Conservation (phyloP, 306 rosid species). For the Phaseolus lunatus region DNA sequence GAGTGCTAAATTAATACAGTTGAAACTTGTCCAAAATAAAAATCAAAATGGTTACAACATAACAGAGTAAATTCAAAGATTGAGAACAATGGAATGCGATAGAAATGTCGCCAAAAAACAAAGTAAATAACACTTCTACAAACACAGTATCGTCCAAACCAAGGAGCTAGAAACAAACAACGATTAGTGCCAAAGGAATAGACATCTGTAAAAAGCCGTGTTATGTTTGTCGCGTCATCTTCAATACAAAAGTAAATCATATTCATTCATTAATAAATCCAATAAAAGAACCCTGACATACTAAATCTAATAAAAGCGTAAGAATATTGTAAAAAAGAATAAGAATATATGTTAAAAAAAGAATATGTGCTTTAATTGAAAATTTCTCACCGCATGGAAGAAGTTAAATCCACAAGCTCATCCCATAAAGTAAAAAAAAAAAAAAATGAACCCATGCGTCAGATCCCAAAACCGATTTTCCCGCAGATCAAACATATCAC, state of each 20-base stretch:
- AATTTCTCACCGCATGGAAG: neutral
- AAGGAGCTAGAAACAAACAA: conserved; percentile 16
- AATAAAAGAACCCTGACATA: conserved; percentile 22
- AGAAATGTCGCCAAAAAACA: neutral
- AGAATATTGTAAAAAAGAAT: neutral
- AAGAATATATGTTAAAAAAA: neutral
- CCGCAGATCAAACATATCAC: conserved; percentile 33
- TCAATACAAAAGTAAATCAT: conserved; percentile 20
- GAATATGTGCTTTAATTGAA: neutral
- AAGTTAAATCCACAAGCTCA: neutral
- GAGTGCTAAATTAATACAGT: neutral
- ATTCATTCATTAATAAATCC: conserved; percentile 19
- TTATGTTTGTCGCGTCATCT: conserved; percentile 28
- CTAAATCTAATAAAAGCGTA: conserved; percentile 22
- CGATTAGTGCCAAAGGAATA: conserved; percentile 23
- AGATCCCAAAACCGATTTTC: conserved; percentile 13
- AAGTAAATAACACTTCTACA: neutral
- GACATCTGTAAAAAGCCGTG: conserved; percentile 20
- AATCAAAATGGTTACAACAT: neutral
- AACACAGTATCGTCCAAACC: conserved; percentile 33
- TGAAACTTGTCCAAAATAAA: too few relatives aligned
- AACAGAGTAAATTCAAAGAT: neutral
- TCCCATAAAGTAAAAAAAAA: neutral
- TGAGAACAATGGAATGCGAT: neutral
- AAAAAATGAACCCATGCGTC: neutral